Percentiles rank a stretch among this genome's conserved stretches.
Conservation (phyloP, 108 stramenopile genomes). For the Nitzschia sp. region DNA sequence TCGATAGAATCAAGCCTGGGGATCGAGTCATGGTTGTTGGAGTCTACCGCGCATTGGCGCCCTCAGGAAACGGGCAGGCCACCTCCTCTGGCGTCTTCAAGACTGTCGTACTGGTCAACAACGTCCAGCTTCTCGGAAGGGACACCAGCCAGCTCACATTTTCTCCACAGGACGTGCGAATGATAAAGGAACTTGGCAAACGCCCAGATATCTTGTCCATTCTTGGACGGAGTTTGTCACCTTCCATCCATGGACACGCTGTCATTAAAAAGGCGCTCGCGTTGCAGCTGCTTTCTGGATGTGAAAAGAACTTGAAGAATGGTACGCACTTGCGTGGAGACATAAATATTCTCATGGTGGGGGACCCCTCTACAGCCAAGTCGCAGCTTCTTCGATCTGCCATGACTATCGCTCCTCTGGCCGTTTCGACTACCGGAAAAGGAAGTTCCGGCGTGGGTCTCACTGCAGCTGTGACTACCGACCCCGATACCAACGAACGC, state of each 20-base stretch:
- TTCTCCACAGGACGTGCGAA: conserved; percentile 75
- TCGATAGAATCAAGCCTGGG: conserved; percentile 96
- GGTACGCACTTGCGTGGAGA: conserved; percentile 98
- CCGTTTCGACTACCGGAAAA: conserved; percentile 94
- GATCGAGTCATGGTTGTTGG: conserved; percentile 93
- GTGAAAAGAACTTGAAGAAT: conserved; percentile 96
- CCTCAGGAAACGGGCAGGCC: conserved; percentile 25
- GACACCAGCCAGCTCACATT: conserved; percentile 82
- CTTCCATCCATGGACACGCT: conserved; percentile 97
- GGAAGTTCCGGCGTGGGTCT: conserved; percentile 99
- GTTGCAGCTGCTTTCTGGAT: conserved; percentile 91
- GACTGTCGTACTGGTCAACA: conserved; percentile 95
- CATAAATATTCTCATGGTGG: conserved; percentile 99
- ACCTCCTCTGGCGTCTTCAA: conserved; percentile 85
- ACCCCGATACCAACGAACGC: conserved; percentile 96
- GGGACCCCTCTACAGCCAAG: conserved; percentile 99
- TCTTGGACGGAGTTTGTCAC: conserved; percentile 88
- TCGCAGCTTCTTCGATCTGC: conserved; percentile 94
- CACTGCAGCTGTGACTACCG: conserved; percentile 98
- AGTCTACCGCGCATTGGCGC: conserved; percentile 89
- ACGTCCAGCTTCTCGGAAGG: conserved; percentile 88
- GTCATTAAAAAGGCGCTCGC: conserved; percentile 96
- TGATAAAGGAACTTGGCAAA: conserved; percentile 80
- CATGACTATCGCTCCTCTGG: conserved; percentile 95
- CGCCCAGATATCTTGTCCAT: conserved; percentile 74